Base-by-base conservation (phyloP, 495 filamentous ascomycete genomes). In the Penicillium odoratum region DNA sequence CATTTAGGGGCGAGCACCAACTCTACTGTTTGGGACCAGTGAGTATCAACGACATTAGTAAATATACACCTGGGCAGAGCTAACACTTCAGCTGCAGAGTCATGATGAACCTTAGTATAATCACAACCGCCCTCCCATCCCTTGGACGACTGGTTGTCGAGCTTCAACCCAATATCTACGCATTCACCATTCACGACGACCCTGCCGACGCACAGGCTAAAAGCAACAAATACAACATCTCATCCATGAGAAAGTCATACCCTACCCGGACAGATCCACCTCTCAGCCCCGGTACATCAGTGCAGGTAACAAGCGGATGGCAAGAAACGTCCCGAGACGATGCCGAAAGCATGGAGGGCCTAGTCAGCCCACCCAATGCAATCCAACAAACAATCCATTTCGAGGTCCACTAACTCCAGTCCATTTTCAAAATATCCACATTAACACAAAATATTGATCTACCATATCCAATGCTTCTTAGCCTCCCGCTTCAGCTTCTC, bases 101-200 rank as follows among this genome's bases (percentile, higher is more conserved):
- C 16, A 61, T 66, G 54, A 62, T 70, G 63, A 70, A 70, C 46
- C 44, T 70, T 4, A 68, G 65, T 45, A 64, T 70, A 28, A 64
- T 70, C 29, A 57, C 62, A 30, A 69, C 68, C 3, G 56, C 68
- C n/a, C 53, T 70, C 29, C 68, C 68, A 25, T 68, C 68, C 28
- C 56, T 70, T 25, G 68, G 68, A 18, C 63, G 68, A 30, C 63
- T 70, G n/a, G 61, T 68, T 4, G 57, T 69, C 43, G 68, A 70
- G n/a, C 58, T 70, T 10, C 65, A 70, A 51, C 65, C 62, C 49
- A 53, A 48, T 46, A 30, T 65, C 53, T 52, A 62, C 40, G 59
- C 65, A 3, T 70, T 66, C 58, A 58, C 65, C 38, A 66, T 70
- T 54, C 64, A 67, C 33, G 61, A 70, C 16, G 60, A 64, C 5